Evolutionary conservation across 139 green algal species (phyloP).

Genomic region (Coelastrella sp.): DNA sequence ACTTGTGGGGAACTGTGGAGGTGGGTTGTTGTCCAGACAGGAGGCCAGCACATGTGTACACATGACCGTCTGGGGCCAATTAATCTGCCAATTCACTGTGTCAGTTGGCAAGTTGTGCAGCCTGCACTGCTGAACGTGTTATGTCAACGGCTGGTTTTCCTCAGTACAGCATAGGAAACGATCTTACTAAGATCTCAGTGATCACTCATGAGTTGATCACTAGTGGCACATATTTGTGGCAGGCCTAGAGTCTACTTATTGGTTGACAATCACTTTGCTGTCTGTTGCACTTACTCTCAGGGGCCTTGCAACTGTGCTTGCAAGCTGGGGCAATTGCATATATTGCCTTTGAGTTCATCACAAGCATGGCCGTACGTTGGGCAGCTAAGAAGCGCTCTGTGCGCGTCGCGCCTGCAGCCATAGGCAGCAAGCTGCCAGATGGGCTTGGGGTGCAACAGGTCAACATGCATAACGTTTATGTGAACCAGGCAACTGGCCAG

Average conservation of each 20-base stretch:
- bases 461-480: neutral
- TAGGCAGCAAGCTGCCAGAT: neutral
- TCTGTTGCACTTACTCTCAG: neutral
- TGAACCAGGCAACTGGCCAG: neutral
- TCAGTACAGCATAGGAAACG: neutral
- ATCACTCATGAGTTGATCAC: neutral
- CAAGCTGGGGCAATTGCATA: neutral
- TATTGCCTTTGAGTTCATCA: neutral
- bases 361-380: neutral
- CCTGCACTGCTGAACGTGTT: neutral
- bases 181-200: too few relatives aligned
- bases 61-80: neutral
- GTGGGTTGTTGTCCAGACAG: neutral
- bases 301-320: conserved; percentile 13
- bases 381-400: neutral
- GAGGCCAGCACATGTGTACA: neutral
- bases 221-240: neutral
- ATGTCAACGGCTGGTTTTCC: neutral
- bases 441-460: neutral
- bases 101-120: neutral
- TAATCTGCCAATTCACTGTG: neutral
- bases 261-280: neutral
- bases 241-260: too few relatives aligned
- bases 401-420: neutral
- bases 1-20: conserved; percentile 20